A percentile compares a stretch with the other conserved stretches of the same genome.
Evolutionary conservation across 352 stramenopile species (phyloP).

Genomic region (Pythium sp.): DNA sequence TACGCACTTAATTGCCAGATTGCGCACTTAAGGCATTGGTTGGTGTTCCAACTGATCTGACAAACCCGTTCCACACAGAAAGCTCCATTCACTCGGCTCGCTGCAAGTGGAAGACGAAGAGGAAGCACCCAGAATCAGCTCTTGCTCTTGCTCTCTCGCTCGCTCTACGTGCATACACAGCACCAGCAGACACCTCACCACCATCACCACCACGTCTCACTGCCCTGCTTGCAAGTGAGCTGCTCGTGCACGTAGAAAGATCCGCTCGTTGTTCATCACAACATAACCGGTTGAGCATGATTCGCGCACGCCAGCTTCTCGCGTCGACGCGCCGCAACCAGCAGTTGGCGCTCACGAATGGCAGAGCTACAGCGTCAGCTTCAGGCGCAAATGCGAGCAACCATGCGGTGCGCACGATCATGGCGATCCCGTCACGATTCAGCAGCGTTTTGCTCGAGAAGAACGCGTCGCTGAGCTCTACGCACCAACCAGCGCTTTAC

Average conservation of each 20-base stretch:
- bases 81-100: constrained; percentile 7
- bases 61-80: not conserved
- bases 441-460: constrained; percentile 8
- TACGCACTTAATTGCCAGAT: not conserved
- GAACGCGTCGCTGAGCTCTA: not conserved
- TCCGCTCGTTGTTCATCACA: not conserved
- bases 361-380: not conserved
- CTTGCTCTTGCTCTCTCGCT: not conserved
- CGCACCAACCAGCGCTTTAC: not conserved
- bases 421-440: constrained; percentile 9
- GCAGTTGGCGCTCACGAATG: constrained; percentile 20
- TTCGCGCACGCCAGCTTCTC: constrained; percentile 25
- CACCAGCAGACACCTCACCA: not conserved
- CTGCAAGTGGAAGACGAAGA: constrained; percentile 1
- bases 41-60: constrained; percentile 5
- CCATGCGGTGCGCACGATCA: constrained; percentile 14
- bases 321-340: constrained; percentile 15
- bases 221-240: not conserved
- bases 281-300: constrained; percentile 12
- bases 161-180: not conserved
- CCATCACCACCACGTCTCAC: not conserved
- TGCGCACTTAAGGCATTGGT: constrained; percentile 9
- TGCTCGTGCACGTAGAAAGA: not conserved
- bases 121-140: constrained; percentile 2
- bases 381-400: constrained; percentile 11